Base-by-base conservation (phyloP, 2,329 filamentous ascomycete genomes). In the Teratosphaeria viscida region DNA sequence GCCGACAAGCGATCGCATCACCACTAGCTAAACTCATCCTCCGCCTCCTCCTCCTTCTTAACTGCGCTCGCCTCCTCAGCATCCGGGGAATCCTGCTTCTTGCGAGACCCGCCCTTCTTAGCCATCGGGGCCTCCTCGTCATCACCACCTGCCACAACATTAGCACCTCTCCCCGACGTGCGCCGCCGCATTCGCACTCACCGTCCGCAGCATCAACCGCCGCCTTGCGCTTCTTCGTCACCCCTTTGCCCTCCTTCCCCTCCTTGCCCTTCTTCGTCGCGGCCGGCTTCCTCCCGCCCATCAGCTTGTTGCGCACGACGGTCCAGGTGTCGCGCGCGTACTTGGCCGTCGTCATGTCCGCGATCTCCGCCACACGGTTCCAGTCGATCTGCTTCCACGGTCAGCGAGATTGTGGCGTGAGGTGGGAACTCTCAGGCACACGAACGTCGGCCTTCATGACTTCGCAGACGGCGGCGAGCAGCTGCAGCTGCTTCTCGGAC, bases 261-360 rank as follows among this genome's bases (percentile, higher is more conserved):
- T 29, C 19, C 29, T 56, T 39, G 54, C 29, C 29, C 29, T 5
- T 2, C 7, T 32, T 32, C 29, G 14, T 32, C 29, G 27, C 35
- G n/a, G 29, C 54, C 12, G 11, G 29, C 54, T 56, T 56, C 54
- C 39, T 56, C 11, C 19, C 55, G 12, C 27, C 60, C 26, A 54
- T 54, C 43, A 68, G 57, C 57, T 67, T 68, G 29, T 56, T 63
- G 49, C 59, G 60, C 19, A 67, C 37, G 1, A 58, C 35, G 12
- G 59, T 10, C 60, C 61, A 68, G 49, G 59, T 49, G 56, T 68
- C 66, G 27, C 66, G 64, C 2, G 65, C 65, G 23, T 62, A 57
- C 57, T 68, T 68, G 2, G 60, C 14, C 1, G 63, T 65, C 11
- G 58, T 62, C 58, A 62, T 63, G 55, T 61, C 60, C 19, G 62